Evolutionary conservation across 2,329 filamentous ascomycete species (phyloP), one percentile per base, ranked within the genome.

Genomic region (Cytospora chrysosperma): DNA sequence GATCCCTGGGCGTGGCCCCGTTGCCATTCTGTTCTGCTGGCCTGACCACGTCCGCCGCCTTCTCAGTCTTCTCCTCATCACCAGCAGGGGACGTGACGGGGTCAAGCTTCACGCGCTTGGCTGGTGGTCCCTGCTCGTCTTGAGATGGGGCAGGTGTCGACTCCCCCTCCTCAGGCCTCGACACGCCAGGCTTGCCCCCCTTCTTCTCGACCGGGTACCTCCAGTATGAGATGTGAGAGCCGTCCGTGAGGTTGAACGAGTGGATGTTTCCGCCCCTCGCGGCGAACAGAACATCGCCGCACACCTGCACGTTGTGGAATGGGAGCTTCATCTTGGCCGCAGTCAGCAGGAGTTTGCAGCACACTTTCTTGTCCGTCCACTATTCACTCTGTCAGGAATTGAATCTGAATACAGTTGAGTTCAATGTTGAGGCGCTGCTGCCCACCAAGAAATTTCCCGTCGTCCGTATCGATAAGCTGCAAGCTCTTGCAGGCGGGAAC

Each of bases 211-310:
- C 65, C 15, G 81, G 79, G 65, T 83, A 79, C 62, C 78, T 79
- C 90, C 90, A 93, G 71, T 81, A 79, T 51, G 84, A 86, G 21
- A 91, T 74, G 58, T 85, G 78, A 55, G 78, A 75, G 34, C 87
- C 85, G 65, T 85, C 80, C n/a, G 77, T 71, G 8, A 88, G 76
- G 70, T 81, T 81, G 73, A 92, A 89, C 2, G 86, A 85, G 71
- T 91, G 84, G 60, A 97, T 85, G 69, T 82, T 85, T 55, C 88
- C 84, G 17, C 91, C 92, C 65, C 88, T 87, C 28, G 91, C 90
- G 43, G 89, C 90, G 69, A 96, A 82, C 21, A 97, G 75, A 24
- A 90, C 75, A 68, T 82, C 74, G 53, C 83, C 83, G 67, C 81
- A 79, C 40, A 76, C 73, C 56, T 78, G 78, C 54, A 92, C 75